Evolutionary conservation across 1,284 basidiomycete genomes (phyloP).

Genomic region (Neolentinus lepideus): DNA sequence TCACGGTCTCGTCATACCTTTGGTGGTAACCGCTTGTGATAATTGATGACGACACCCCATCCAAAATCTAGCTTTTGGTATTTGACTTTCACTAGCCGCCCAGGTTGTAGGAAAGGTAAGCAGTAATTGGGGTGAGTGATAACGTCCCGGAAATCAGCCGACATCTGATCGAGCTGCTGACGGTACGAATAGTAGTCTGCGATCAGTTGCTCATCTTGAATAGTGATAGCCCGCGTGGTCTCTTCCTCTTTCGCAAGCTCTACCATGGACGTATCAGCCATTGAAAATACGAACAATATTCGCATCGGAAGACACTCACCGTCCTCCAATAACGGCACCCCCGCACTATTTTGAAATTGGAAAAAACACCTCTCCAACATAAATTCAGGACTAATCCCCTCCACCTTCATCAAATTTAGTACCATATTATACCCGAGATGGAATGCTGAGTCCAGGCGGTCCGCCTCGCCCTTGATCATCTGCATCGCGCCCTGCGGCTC

Average conservation of each 20-base stretch:
- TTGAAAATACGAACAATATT: constrained; percentile 4
- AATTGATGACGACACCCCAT: constrained; percentile 93
- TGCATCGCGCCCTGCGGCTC: constrained; percentile 89
- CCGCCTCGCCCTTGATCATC: constrained; percentile 99
- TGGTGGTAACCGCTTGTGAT: constrained; percentile 75
- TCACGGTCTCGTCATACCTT: constrained; percentile 42
- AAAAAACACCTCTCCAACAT: constrained; percentile 98
- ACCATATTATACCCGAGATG: constrained; percentile 99
- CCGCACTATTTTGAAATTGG: constrained; percentile 94
- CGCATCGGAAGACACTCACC: constrained; percentile 40
- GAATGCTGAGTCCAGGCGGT: constrained; percentile 96
- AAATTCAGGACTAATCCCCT: constrained; percentile 96
- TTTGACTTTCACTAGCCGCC: constrained; percentile 86
- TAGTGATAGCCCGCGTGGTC: constrained; percentile 55
- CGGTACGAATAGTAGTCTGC: constrained; percentile 90
- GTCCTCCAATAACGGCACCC: constrained; percentile 82
- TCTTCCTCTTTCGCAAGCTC: constrained; percentile 78
- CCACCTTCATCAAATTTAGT: constrained; percentile 96
- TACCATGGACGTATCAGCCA: constrained; percentile 19
- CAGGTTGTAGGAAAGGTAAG: constrained; percentile 89
- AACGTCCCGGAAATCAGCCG: constrained; percentile 83
- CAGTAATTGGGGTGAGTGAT: constrained; percentile 93
- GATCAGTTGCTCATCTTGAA: constrained; percentile 81
- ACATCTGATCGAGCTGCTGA: constrained; percentile 87
- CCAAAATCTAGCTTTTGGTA: constrained; percentile 89